A percentile compares a stretch with the other conserved stretches of the same genome.
Evolutionary conservation across 1,284 basidiomycete species (phyloP).

Genomic region (Trichosporon ovoides): DNA sequence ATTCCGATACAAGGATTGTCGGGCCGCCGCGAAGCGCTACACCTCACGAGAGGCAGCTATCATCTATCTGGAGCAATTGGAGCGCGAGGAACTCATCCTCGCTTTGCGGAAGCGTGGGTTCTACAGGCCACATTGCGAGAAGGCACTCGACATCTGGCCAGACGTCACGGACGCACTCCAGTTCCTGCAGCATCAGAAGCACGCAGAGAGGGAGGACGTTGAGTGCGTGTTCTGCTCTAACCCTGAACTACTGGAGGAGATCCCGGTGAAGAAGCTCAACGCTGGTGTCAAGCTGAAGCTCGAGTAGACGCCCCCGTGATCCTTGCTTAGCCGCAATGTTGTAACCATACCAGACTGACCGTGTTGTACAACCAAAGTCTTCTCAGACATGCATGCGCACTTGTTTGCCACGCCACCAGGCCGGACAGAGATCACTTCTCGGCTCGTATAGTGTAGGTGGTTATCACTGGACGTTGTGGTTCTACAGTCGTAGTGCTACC

Average conservation of each 20-base stretch:
- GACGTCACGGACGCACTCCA: neutral
- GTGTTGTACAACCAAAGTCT: no score
- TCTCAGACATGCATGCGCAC: no score
- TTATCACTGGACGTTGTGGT: constrained; percentile 4
- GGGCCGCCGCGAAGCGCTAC: neutral
- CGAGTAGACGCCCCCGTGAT: neutral
- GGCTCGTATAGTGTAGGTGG: constrained; percentile 6
- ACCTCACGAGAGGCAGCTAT: neutral
- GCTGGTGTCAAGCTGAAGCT: neutral
- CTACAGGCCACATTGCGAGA: neutral
- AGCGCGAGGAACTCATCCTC: neutral
- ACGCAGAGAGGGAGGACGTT: neutral
- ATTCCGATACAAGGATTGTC: neutral
- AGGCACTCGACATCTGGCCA: neutral
- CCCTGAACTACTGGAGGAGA: neutral
- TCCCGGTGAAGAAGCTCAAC: neutral
- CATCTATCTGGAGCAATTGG: neutral
- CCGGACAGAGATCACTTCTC: neutral
- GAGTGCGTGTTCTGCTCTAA: neutral
- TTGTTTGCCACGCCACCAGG: no score
- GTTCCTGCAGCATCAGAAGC: neutral
- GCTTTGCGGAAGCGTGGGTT: neutral
- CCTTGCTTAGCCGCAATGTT: no score
- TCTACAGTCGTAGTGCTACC: neutral
- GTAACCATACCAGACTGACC: no score